Conservation (phyloP, 1,284 basidiomycete species). For the Mycosarcoma maydis region DNA sequence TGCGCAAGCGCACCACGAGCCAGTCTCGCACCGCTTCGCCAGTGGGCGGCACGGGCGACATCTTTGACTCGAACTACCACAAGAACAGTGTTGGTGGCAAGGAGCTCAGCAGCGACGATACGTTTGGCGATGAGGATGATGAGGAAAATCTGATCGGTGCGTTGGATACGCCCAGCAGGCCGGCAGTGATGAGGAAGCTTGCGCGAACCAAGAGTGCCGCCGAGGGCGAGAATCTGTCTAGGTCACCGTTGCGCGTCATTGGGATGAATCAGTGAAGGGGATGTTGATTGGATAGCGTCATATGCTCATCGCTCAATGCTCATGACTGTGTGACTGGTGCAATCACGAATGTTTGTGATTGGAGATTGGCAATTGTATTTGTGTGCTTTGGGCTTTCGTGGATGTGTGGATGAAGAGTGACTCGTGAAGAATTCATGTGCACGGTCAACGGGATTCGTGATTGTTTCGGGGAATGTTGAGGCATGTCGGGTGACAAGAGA, state of each 20-base stretch:
- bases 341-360: too few species aligned
- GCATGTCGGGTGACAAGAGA: not conserved
- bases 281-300: too few species aligned
- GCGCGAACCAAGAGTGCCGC: constrained; percentile 12
- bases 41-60: constrained; percentile 11
- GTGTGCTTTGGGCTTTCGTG: too few species aligned
- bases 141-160: constrained; percentile 24
- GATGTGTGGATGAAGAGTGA: too few species aligned
- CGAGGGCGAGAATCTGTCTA: not conserved
- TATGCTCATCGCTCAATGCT: too few species aligned
- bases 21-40: constrained; percentile 14
- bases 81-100: not conserved
- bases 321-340: too few species aligned
- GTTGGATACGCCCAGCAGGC: constrained; percentile 41
- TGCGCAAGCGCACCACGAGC: not conserved
- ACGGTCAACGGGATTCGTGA: too few species aligned
- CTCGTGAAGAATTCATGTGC: too few species aligned
- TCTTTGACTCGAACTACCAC: constrained; percentile 23
- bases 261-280: constrained; percentile 5
- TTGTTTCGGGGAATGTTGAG: too few species aligned
- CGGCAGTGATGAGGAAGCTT: constrained; percentile 20
- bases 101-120: constrained; percentile 23
- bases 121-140: constrained; percentile 38
- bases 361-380: too few species aligned
- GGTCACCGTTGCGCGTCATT: constrained; percentile 13